Conservation (phyloP, 2,329 filamentous ascomycete species). For the Pyrenochaeta sp. region DNA sequence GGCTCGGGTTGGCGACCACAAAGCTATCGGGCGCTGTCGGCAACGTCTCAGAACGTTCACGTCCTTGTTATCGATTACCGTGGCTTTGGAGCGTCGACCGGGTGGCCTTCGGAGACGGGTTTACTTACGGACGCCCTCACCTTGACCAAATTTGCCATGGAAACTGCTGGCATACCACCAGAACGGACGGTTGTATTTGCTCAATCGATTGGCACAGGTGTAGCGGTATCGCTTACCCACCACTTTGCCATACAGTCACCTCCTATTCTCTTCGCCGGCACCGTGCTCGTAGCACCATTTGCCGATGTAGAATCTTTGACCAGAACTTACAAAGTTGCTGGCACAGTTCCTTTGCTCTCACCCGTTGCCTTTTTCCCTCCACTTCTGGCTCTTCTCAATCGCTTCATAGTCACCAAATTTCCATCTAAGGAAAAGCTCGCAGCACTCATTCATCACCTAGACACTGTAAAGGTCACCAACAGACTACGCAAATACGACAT, state of each 20-base stretch:
- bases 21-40: slow-evolving; percentile 65
- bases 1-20: slow-evolving; percentile 63
- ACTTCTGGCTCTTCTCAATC: slow-evolving; percentile 53
- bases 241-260: slow-evolving; percentile 53
- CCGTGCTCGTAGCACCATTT: slow-evolving; percentile 66
- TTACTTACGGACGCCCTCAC: slow-evolving; percentile 63
- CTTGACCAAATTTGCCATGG: slow-evolving; percentile 63
- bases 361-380: slow-evolving; percentile 60
- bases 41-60: slow-evolving; percentile 62
- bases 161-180: slow-evolving; percentile 61
- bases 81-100: slow-evolving; percentile 65
- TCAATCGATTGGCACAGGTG: slow-evolving; percentile 67
- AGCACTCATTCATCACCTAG: slow-evolving; percentile 50
- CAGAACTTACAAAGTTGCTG: slow-evolving; percentile 65
- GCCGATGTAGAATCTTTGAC: slow-evolving; percentile 63
- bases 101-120: slow-evolving; percentile 64
- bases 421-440: slow-evolving; percentile 60
- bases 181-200: slow-evolving; percentile 66
- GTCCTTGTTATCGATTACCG: slow-evolving; percentile 69
- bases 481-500: slow-evolving; percentile 55
- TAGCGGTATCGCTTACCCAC: slow-evolving; percentile 56
- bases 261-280: slow-evolving; percentile 62
- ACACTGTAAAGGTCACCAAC: slow-evolving; percentile 28
- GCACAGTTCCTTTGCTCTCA: slow-evolving; percentile 62
- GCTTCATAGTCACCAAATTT: slow-evolving; percentile 62